A percentile compares a stretch with the other conserved stretches of the same genome.
Conservation (phyloP, 1,284 basidiomycete species). For the Puccinia coronata region DNA sequence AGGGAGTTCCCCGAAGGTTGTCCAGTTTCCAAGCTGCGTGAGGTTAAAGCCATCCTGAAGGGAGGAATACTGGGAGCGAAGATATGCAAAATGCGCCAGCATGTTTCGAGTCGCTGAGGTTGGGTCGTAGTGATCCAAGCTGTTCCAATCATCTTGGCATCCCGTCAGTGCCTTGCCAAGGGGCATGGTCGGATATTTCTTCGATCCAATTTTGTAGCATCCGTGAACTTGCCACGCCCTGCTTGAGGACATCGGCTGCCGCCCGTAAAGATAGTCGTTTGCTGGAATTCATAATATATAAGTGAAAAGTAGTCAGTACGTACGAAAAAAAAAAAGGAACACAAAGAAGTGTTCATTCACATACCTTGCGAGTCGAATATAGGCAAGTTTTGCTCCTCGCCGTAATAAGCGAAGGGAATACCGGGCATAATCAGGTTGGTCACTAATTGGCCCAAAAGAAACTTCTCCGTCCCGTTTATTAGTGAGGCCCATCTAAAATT, state of each 20-base stretch:
- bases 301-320: background rate
- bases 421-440: constrained; percentile 80
- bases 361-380: constrained; percentile 47
- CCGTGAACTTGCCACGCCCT: constrained; percentile 87
- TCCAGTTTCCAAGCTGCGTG: constrained; percentile 78
- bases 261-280: constrained; percentile 62
- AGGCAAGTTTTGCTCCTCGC: constrained; percentile 45
- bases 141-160: constrained; percentile 82
- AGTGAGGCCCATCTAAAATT: constrained; percentile 88
- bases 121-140: constrained; percentile 87
- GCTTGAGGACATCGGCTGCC: constrained; percentile 84
- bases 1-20: constrained; percentile 71
- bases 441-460: constrained; percentile 74
- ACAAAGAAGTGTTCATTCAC: background rate
- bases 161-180: constrained; percentile 74
- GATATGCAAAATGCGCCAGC: constrained; percentile 70
- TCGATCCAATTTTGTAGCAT: constrained; percentile 81
- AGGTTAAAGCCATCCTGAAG: constrained; percentile 82
- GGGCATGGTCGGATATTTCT: constrained; percentile 86
- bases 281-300: constrained; percentile 8
- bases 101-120: constrained; percentile 73
- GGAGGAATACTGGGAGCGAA: constrained; percentile 70
- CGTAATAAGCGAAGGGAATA: constrained; percentile 67
- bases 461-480: constrained; percentile 74
- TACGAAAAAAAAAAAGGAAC: background rate